Evolutionary conservation across 2,329 filamentous ascomycete genomes (phyloP), one percentile per base, ranked within the genome.

Genomic region (Ophioceras dolichostomum): DNA sequence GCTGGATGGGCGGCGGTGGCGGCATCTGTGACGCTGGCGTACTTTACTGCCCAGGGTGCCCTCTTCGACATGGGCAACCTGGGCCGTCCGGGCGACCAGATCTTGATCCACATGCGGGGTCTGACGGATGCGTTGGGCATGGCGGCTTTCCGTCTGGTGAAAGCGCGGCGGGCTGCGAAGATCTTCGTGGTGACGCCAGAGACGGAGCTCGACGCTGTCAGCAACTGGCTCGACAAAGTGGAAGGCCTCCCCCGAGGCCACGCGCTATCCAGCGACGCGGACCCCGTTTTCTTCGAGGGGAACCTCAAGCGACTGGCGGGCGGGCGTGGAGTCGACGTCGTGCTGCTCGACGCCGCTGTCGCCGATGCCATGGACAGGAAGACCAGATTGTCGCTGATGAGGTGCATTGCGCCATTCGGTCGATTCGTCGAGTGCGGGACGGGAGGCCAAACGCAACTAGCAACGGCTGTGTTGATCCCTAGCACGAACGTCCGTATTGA

Each of bases 401-500:
- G 32, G 5, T 37, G 35, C 14, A 19, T 37, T 19, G 35, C 35
- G 3, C 19, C 28, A 9, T 32, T 37, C 26, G 35, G 35, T 13
- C 20, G 28, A 8, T 37, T 37, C 29, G 28, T 37, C 19, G 26
- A 20, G 13, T 36, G 3, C 14, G 18, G 18, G 4, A 10, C 9
- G 9, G 13, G 18, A 12, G 10, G 17, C 10, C 10, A 18, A 18
- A 16, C n/a, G 4, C 18, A 33, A 16, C 28, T 16, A 14, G 28
- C 28, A 30, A 16, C 28, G 17, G n/a, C n/a, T n/a, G n/a, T n/a
- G 10, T 16, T 2, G 20, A 28, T 24, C 35, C n/a, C n/a, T n/a
- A n/a, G 28, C 20, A 29, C 27, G 17, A 37, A 37, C 20, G 20
- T 37, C 3, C 20, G 35, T 27, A 20, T 37, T n/a, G 35, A 37